phyloP scores from a whole-genome alignment of 1,284 basidiomycete species.

The Mycena sp. region DNA sequence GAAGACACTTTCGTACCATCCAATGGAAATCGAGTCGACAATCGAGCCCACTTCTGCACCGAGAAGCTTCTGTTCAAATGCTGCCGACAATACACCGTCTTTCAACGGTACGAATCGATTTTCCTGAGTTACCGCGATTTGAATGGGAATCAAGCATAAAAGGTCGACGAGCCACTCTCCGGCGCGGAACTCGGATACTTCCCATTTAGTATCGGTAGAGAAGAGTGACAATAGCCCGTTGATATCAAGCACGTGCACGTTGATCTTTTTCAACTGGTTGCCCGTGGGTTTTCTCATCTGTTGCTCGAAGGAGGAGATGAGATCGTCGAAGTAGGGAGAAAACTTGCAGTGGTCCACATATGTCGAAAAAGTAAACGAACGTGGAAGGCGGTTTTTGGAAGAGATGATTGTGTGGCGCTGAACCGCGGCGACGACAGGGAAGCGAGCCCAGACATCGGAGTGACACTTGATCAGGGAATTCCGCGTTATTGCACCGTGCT shows the following conservation, averaged over 20 bases:
- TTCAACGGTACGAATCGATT: conserved; percentile 71
- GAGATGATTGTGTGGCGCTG: conserved; percentile 57
- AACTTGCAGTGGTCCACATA: conserved; percentile 49
- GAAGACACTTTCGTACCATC: conserved; percentile 75
- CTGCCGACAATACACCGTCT: conserved; percentile 62
- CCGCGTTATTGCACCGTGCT: conserved; percentile 46
- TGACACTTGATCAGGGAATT: conserved; percentile 68
- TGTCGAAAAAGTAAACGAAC: conserved; percentile 57
- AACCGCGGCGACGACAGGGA: conserved; percentile 68
- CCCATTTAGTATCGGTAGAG: conserved; percentile 40
- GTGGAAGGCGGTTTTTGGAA: conserved; percentile 42
- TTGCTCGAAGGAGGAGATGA: conserved; percentile 59
- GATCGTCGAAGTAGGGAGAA: conserved; percentile 54
- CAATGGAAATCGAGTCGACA: conserved; percentile 64
- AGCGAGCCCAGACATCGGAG: conserved; percentile 71
- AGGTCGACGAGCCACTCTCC: conserved; percentile 76
- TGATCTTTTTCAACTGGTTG: conserved; percentile 51
- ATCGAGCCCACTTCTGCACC: conserved; percentile 68
- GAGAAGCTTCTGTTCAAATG: conserved; percentile 61
- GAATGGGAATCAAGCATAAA: conserved; percentile 72
- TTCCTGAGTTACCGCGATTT: conserved; percentile 66
- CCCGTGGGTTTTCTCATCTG: conserved; percentile 63
- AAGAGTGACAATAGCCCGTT: conserved; percentile 42
- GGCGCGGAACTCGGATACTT: conserved; percentile 52
- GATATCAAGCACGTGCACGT: conserved; percentile 40